These are phyloP conservation scores for Stropharia rugosoannulata DNA, from an alignment of 768 basidiomycete species.

Conservation along the genomic window DNA sequence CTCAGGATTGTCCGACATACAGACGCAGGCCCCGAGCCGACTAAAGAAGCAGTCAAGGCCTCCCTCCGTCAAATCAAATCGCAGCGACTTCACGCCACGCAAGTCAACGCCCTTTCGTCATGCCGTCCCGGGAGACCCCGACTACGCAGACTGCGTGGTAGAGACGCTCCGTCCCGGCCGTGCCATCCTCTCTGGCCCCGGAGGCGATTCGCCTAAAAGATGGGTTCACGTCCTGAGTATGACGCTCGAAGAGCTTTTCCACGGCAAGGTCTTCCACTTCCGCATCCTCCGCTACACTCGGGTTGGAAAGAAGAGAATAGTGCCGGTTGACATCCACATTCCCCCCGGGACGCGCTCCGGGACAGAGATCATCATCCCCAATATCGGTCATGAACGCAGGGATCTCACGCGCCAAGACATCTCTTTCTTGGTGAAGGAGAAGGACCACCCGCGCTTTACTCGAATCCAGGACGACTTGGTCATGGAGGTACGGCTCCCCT, in stretches of 20 bases:
- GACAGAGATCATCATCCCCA: conserved; percentile 50
- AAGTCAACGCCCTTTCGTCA: conserved; percentile 10
- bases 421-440: conserved; percentile 55
- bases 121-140: conserved; percentile 13
- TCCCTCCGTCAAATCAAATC: conserved; percentile 12
- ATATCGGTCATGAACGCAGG: conserved; percentile 55
- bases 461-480: conserved; percentile 51
- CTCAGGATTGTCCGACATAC: conserved; percentile 9
- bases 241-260: conserved; percentile 57
- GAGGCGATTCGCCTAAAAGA: conserved; percentile 29
- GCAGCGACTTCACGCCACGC: conserved; percentile 14
- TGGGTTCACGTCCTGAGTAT: conserved; percentile 49
- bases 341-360: conserved; percentile 54
- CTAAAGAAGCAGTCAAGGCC: conserved; percentile 23
- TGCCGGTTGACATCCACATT: conserved; percentile 53
- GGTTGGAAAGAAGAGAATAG: conserved; percentile 41
- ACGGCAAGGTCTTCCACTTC: conserved; percentile 48
- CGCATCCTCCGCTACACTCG: conserved; percentile 51
- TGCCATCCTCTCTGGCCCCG: conserved; percentile 18
- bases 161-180: conserved; percentile 20
- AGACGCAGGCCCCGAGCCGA: conserved; percentile 20
- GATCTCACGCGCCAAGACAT: conserved; percentile 60
- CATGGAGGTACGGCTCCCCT: conserved; percentile 50
- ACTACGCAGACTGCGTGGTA: conserved; percentile 12
- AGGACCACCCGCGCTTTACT: conserved; percentile 48